Conservation (phyloP, 768 basidiomycete genomes). For the Leccinum pellstonianum region DNA sequence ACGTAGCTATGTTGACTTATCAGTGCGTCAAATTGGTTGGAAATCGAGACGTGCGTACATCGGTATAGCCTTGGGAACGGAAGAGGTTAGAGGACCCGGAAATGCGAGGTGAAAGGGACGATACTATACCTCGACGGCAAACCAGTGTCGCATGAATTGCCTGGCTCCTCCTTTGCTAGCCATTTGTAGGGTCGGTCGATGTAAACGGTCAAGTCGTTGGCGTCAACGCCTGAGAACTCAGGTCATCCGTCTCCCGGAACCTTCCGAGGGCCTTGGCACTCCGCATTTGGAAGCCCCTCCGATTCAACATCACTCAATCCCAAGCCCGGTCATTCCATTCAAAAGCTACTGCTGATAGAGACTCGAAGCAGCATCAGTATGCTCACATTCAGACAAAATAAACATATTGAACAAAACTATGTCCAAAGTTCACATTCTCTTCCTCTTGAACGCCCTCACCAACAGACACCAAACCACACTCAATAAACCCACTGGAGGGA, state of each 20-base stretch:
- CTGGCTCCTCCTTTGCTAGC: slow-evolving; percentile 19
- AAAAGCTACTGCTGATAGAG: too few species aligned
- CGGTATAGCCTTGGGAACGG: slow-evolving; percentile 43
- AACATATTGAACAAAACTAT: too few species aligned
- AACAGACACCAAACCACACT: slow-evolving; percentile 41
- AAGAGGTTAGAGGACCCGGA: neutral
- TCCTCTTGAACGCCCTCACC: slow-evolving; percentile 32
- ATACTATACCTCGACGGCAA: slow-evolving; percentile 42
- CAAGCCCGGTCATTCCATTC: too few species aligned
- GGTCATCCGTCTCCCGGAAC: neutral
- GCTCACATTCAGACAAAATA: too few species aligned
- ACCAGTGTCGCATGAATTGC: slow-evolving; percentile 41
- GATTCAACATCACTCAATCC: too few species aligned
- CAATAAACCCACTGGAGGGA: slow-evolving; percentile 53
- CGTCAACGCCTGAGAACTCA: neutral
- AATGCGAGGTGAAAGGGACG: neutral
- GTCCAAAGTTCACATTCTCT: slow-evolving; percentile 3
- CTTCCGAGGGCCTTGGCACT: neutral
- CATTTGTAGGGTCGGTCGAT: slow-evolving; percentile 22
- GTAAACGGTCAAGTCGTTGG: neutral
- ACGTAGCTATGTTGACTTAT: slow-evolving; percentile 38
- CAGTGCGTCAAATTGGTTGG: slow-evolving; percentile 9
- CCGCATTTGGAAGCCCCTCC: neutral
- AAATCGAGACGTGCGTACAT: slow-evolving; percentile 36
- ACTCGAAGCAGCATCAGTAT: too few species aligned